Evolutionary conservation across 164 flowering plant genomes (phyloP), one percentile per base, ranked within the genome.

Genomic region (Nymphaea colorata): DNA sequence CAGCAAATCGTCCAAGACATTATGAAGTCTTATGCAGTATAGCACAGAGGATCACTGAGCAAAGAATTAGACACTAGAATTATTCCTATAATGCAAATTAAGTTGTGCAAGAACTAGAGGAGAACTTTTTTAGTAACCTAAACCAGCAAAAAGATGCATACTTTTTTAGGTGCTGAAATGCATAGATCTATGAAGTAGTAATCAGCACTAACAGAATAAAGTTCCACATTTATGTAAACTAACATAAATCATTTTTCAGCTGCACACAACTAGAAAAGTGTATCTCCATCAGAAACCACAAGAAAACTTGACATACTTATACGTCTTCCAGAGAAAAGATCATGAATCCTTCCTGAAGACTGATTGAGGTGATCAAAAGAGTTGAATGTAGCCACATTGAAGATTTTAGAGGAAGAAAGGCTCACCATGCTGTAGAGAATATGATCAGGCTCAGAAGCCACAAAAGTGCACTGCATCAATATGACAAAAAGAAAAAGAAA

Each of bases 371-470:
- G 72, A 91, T 7, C 36, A 94, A 73, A 44, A 94, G 85, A 44
- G 88, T 53, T 2, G 77, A 84, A 70, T 76, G 91, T 0, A 93
- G 86, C 87, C 82, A 85, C 25, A 79, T 63, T 3, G 84, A 73
- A 36, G 93, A 73, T 64, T 84, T 84, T 64, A 94, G 74, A 10
- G 98, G 98, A 75, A 94, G 96, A 74, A 94, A 94, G 11, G 80
- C 84, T 81, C 92, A 85, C 98, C 98, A 94, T 0, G 82, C 5
- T 42, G 81, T 91, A 3, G 98, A 84, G 7, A 94, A 73, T 16
- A 82, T 69, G 10, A 94, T 91, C 76, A 91, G 73, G 74, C 95
- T 94, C 55, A 91, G 79, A 5, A 94, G 89, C 96, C 97, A 94
- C 43, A 87, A 64, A 71, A 94, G 68, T 18, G 95, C 86, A 75